Base-by-base conservation (phyloP, 176 grass and related monocot genomes). In the Secale cereale region DNA sequence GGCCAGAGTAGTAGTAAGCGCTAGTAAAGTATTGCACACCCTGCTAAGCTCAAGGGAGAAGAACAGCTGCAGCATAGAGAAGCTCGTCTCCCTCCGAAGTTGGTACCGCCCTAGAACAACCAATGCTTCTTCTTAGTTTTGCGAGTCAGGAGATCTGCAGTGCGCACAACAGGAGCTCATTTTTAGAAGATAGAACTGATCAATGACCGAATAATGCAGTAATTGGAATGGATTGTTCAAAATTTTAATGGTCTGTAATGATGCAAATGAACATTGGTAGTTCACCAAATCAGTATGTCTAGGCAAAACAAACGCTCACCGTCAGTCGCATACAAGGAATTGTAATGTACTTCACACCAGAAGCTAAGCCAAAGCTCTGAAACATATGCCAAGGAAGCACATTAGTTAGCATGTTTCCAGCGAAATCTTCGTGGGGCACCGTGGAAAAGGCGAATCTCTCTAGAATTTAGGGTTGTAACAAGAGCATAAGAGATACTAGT, bases 341-440 rank as follows among this genome's bases (percentile, higher is more conserved):
- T 99, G 82, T 96, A 99, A 87, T 99, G 97, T 68, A 99, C 97
- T 91, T 99, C 97, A 56, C 93, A 96, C 97, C 97, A 99, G 74
- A 94, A 96, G 81, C 97, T 99, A 52, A 99, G 85, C 97, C 97
- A 99, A 32, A 99, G 29, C 90, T 88, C 97, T 99, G 79, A 83
- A 85, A 75, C 46, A 62, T 11, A 5, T 17, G 33, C 6, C 66
- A 74, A 17, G 29, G 7, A 89, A 81, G 59, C 75, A 87, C 79
- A 94, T 57, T 57, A 22, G 54, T 8, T 36, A 37, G 25, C 19
- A 40, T 32, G 36, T 54, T 70, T 84, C 2, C 9, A 7, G 71
- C 20, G 1, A 4, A 26, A 29, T 60, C 16, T 32, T 41, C 2
- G 5, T 11, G 10, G 9, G 43, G 2, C 40, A 0, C 45, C 10